Evolutionary conservation across 2,329 filamentous ascomycete species (phyloP).

Genomic region (Clonostachys byssicola): DNA sequence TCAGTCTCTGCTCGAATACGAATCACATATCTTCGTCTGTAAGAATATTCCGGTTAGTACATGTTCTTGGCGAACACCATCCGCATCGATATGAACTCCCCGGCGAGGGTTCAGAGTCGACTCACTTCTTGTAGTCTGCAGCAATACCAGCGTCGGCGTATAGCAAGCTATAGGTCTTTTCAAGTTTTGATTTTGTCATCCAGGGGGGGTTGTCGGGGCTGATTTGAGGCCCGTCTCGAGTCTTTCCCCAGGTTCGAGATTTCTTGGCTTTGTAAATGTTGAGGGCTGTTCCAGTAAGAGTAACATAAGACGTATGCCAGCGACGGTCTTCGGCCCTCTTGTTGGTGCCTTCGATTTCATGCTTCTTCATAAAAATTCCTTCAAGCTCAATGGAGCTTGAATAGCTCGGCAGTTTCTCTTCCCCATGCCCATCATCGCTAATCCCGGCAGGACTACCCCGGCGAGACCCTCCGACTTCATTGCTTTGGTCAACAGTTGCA

Average conservation of each 20-base stretch:
- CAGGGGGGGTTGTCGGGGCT: conserved; percentile 46
- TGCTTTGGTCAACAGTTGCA: conserved; percentile 3
- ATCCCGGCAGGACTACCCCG: background rate
- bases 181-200: conserved; percentile 48
- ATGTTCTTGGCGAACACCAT: background rate
- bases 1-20: conserved; percentile 70
- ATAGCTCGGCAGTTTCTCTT: conserved; percentile 50
- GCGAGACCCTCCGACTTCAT: no score
- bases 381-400: conserved; percentile 51
- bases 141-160: conserved; percentile 74
- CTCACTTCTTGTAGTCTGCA: conserved; percentile 66
- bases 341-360: conserved; percentile 62
- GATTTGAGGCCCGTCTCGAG: conserved; percentile 41
- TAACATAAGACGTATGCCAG: conserved; percentile 60
- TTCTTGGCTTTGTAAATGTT: conserved; percentile 61
- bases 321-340: conserved; percentile 57
- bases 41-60: background rate
- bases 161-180: conserved; percentile 67
- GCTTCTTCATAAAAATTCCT: conserved; percentile 57
- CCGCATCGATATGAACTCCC: background rate
- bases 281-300: conserved; percentile 65
- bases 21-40: conserved; percentile 59
- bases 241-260: conserved; percentile 45
- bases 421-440: conserved; percentile 16
- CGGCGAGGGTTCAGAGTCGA: conserved; percentile 6